Evolutionary conservation across 1,284 basidiomycete genomes (phyloP), one percentile per base, ranked within the genome.

Genomic region (Neolentinus lepideus): DNA sequence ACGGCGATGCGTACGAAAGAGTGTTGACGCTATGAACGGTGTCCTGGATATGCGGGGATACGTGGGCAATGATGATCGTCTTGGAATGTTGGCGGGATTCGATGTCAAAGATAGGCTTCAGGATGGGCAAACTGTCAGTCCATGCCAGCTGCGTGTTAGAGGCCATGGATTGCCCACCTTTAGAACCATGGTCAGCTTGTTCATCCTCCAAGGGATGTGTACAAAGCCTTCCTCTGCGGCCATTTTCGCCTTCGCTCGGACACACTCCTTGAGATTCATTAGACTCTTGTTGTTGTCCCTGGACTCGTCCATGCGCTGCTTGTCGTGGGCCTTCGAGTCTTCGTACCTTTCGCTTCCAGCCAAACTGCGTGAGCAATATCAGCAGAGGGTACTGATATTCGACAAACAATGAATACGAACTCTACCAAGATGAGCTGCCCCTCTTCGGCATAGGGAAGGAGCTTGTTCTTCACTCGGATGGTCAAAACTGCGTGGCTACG

Each of bases 181-280:
- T 25, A 72, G 66, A 29, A 71, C 60, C 64, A 71, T 65, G 2
- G 70, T 71, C 31, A 72, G 60, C 52, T 69, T 69, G 60, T 69
- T 69, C 21, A 62, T 54, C 38, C 70, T 61, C 62, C 66, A 72
- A 36, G 66, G 70, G 50, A 72, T 70, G 57, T 72, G 69, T 29
- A 71, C 69, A 52, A 71, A 72, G 24, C 66, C 69, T 45, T 69
- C 68, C 54, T 71, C 69, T 12, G 62, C 61, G 16, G 66, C 64
- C 63, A 67, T 67, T 56, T 66, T 69, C 16, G 69, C 69, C 54
- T 67, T 69, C 21, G 69, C 68, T 21, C 69, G 65, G 14, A 72
- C 70, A 45, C 69, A 72, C 43, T 72, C 70, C 58, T 72, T 72
- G 46, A 72, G 63, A 47, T 67, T 66, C 66, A 71, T 69, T 14